phyloP scores from a whole-genome alignment of 441 rosid species.

The Flueggea neowawraea region DNA sequence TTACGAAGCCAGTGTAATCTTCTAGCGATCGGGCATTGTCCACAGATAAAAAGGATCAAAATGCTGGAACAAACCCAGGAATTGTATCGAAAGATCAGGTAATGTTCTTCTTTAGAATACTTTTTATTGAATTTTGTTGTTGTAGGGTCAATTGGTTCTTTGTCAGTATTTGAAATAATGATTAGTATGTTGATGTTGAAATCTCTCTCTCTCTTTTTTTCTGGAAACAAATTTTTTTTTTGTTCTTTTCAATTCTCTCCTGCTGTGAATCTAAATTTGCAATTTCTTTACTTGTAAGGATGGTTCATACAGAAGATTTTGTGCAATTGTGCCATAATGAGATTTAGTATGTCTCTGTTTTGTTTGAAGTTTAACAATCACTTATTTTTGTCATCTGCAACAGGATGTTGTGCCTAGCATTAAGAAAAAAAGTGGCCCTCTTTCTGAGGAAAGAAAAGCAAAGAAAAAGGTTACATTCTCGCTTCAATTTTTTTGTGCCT shows the following conservation, averaged over 20 bases:
- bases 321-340: too few species aligned
- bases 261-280: too few species aligned
- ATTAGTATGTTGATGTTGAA: too few species aligned
- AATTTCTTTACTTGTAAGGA: too few species aligned
- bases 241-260: too few species aligned
- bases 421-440: slow-evolving; percentile 45
- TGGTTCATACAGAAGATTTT: too few species aligned
- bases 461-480: slow-evolving; percentile 54
- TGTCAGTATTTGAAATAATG: too few species aligned
- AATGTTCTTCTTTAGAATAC: slow-evolving; percentile 10
- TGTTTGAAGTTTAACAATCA: slow-evolving; percentile 2
- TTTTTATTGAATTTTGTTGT: neutral
- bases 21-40: slow-evolving; percentile 14
- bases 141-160: neutral
- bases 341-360: neutral
- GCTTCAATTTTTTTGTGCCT: too few species aligned
- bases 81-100: slow-evolving; percentile 47
- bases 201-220: too few species aligned
- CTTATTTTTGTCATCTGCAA: slow-evolving; percentile 21
- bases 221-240: too few species aligned
- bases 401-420: slow-evolving; percentile 31
- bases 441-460: slow-evolving; percentile 50
- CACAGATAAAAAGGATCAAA: slow-evolving; percentile 24
- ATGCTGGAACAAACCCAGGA: slow-evolving; percentile 26
- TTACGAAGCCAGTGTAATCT: slow-evolving; percentile 11